Evolutionary conservation across 768 basidiomycete species (phyloP).

Genomic region (Amanita exitialis): DNA sequence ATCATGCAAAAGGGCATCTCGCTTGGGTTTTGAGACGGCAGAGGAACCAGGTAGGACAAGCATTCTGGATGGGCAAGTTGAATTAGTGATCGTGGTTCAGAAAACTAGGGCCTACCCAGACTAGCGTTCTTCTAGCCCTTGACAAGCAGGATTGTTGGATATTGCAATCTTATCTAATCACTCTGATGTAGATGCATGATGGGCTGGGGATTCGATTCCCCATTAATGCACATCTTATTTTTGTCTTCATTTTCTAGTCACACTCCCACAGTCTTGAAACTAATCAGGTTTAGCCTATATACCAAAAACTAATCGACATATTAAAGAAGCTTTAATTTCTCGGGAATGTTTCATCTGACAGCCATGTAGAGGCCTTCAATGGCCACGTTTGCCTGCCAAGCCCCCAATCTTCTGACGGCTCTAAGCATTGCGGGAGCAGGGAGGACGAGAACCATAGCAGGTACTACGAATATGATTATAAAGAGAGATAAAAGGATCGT

Average conservation of each 20-base stretch:
- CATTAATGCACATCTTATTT: constrained; percentile 48
- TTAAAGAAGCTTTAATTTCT: background rate
- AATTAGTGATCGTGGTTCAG: background rate
- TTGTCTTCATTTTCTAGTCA: background rate
- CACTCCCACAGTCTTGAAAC: background rate
- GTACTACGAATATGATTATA: constrained; percentile 45
- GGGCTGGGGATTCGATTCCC: constrained; percentile 84
- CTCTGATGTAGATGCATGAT: constrained; percentile 26
- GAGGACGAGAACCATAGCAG: constrained; percentile 46
- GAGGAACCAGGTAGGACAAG: constrained; percentile 73
- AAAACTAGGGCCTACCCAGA: background rate
- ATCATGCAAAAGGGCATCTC: constrained; percentile 49
- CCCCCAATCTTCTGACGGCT: constrained; percentile 53
- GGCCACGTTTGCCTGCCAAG: constrained; percentile 80
- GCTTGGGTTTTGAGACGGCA: constrained; percentile 60
- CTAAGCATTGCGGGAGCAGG: constrained; percentile 64
- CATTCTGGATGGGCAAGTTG: constrained; percentile 33
- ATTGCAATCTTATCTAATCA: background rate
- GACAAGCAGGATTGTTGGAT: no score
- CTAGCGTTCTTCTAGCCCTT: background rate
- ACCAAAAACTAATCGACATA: background rate
- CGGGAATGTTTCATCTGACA: constrained; percentile 20
- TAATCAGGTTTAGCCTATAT: background rate
- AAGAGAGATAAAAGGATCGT: constrained; percentile 54
- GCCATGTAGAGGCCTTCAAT: constrained; percentile 55